A percentile compares a stretch with the other conserved stretches of the same genome.
Evolutionary conservation across 176 grass and related monocot genomes (phyloP).

Genomic region (Avena atlantica): DNA sequence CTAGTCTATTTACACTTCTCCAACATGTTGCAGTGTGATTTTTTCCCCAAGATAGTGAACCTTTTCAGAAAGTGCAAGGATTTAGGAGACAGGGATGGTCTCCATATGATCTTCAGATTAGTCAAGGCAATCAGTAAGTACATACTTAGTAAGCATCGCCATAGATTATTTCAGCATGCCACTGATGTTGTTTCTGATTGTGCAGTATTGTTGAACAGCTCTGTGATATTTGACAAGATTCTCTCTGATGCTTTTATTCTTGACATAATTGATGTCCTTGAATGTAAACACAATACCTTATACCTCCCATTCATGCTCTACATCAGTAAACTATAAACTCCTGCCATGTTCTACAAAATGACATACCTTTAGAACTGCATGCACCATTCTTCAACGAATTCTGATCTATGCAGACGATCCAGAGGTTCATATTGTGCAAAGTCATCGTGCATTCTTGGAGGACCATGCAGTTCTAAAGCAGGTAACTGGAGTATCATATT

Average conservation of each 20-base stretch:
- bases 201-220: constrained; percentile 82
- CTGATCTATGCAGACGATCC: constrained; percentile 70
- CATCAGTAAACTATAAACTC: constrained; percentile 26
- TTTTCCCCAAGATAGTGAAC: constrained; percentile 80
- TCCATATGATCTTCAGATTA: constrained; percentile 87
- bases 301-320: constrained; percentile 37
- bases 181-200: constrained; percentile 53
- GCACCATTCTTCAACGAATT: constrained; percentile 23
- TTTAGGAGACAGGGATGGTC: constrained; percentile 62
- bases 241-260: constrained; percentile 82
- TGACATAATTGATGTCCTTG: constrained; percentile 83
- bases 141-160: constrained; percentile 41
- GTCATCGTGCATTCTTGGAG: constrained; percentile 73
- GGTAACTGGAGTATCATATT: constrained; percentile 52
- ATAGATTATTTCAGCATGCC: constrained; percentile 23
- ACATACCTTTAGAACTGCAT: constrained; percentile 24
- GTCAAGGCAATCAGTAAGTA: constrained; percentile 85
- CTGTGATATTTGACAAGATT: constrained; percentile 73
- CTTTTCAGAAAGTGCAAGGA: constrained; percentile 80
- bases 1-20: constrained; percentile 27
- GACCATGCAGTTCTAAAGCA: constrained; percentile 75
- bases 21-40: constrained; percentile 59
- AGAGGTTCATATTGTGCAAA: constrained; percentile 60
- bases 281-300: constrained; percentile 67
- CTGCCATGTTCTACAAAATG: constrained; percentile 28